Percentiles rank a stretch among this genome's conserved stretches.
Conservation (phyloP, 2,329 filamentous ascomycete genomes). For the Fusarium keratoplasticum region DNA sequence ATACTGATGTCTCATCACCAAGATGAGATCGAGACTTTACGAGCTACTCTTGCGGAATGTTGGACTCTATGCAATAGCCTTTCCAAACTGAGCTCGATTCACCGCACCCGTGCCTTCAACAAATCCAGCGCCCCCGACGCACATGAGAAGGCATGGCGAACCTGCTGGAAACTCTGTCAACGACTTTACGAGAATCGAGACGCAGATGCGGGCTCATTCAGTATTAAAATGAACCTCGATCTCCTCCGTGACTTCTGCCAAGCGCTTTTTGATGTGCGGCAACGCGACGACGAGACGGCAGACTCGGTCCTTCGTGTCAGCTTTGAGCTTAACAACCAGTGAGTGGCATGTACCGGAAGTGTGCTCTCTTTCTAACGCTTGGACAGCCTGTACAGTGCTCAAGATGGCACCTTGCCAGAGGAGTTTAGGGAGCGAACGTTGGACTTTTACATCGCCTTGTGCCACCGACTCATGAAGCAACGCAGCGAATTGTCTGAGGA, state of each 20-base stretch:
- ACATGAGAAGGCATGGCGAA: conserved; percentile 91
- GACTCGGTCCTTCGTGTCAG: conserved; percentile 92
- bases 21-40: conserved; percentile 75
- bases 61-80: conserved; percentile 96
- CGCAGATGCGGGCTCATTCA: conserved; percentile 73
- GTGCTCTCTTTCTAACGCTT: conserved; percentile 42
- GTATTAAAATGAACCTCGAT: conserved; percentile 81
- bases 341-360: conserved; percentile 43
- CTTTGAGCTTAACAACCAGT: conserved; percentile 95
- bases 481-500: conserved; percentile 81
- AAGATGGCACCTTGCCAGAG: conserved; percentile 83
- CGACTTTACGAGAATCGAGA: conserved; percentile 86
- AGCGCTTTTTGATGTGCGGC: conserved; percentile 86
- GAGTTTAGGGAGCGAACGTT: conserved; percentile 89
- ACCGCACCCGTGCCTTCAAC: conserved; percentile 82
- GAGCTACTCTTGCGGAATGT: conserved; percentile 84
- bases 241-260: conserved; percentile 94
- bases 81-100: conserved; percentile 84
- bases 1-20: conserved; percentile 59
- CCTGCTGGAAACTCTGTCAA: conserved; percentile 93
- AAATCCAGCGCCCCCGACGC: conserved; percentile 79
- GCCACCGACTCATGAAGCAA: conserved; percentile 97
- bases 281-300: conserved; percentile 79
- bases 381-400: conserved; percentile 83
- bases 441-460: conserved; percentile 94